Base-by-base conservation (phyloP, 495 filamentous ascomycete species). In the Lasiosphaeria hispida region DNA sequence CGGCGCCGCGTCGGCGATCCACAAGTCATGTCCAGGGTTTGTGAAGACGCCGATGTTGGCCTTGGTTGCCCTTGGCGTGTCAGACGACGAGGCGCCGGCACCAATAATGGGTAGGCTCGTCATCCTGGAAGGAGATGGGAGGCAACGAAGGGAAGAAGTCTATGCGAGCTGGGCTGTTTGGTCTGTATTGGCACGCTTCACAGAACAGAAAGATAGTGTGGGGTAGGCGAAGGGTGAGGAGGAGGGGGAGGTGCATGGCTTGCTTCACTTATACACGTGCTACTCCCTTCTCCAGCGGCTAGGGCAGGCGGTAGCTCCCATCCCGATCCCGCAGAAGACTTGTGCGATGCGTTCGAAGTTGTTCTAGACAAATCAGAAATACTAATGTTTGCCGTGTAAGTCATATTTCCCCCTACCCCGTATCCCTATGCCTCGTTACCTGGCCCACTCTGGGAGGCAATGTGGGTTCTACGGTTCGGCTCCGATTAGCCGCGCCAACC, bases 31-130 rank as follows among this genome's bases (percentile, higher is more conserved):
- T 30, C 83, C 80, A 33, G 92, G 91, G 73, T 96, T 95, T 48
- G 92, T 97, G 80, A 87, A 97, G 50, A 96, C 91, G 63, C 90
- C 93, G 64, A 97, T 92, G 75, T 96, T 97, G 55, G 89, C 69
- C 79, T 95, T 96, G 19, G 69, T 59, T 33, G 74, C 72, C 59
- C 68, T 63, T 43, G 60, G 39, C 48, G 41, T 58, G 19, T 33
- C 58, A 18, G 50, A 41, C 17, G 40, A 7, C 43, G 17, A 30
- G 52, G 45, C n/a, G 43, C 10, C 37, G 17, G 15, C 49, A 17
- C 36, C 42, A 14, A 47, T 45, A 13, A 35, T 38, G 13, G 42
- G 17, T 18, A 33, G 19, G 23, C 42, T 45, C 53, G 47, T 55
- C 38, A 19, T 43, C n/a, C 30, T 15, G 18, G 18, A 30, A 19